Percentiles rank a stretch among this genome's conserved stretches.
phyloP scores from a whole-genome alignment of 1,139 yeast species.

The Saccharomyces pastorianus region DNA sequence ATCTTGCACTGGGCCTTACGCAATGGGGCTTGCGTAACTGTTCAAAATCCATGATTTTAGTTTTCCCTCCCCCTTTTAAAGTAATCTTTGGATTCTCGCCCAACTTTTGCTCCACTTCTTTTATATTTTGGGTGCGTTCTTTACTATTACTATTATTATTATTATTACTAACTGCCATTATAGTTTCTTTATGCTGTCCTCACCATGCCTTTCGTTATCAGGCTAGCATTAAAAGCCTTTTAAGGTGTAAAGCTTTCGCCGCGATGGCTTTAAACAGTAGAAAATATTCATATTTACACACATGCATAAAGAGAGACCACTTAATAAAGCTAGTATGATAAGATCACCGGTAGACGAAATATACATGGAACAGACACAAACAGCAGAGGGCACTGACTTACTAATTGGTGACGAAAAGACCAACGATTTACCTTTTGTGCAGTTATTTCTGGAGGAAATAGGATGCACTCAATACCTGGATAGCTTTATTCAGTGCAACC shows the following conservation, averaged over 20 bases:
- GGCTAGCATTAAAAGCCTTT: background rate
- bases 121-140: background rate
- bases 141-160: background rate
- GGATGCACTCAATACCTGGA: constrained; percentile 19
- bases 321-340: background rate
- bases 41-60: constrained; percentile 13
- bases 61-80: constrained; percentile 18
- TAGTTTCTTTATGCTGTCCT: background rate
- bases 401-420: background rate
- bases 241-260: background rate
- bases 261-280: background rate
- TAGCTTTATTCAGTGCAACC: constrained; percentile 42
- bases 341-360: background rate
- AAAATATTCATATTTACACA: background rate
- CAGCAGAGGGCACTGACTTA: background rate
- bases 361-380: background rate
- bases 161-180: background rate
- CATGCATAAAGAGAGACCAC: background rate
- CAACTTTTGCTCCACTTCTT: background rate
- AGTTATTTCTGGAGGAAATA: constrained; percentile 15
- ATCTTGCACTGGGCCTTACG: constrained; percentile 8
- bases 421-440: constrained; percentile 9
- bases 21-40: constrained; percentile 22
- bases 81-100: constrained; percentile 8
- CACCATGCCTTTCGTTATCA: background rate